Evolutionary conservation across 495 filamentous ascomycete species (phyloP), one percentile per base, ranked within the genome.

Genomic region (Podospora sp.): DNA sequence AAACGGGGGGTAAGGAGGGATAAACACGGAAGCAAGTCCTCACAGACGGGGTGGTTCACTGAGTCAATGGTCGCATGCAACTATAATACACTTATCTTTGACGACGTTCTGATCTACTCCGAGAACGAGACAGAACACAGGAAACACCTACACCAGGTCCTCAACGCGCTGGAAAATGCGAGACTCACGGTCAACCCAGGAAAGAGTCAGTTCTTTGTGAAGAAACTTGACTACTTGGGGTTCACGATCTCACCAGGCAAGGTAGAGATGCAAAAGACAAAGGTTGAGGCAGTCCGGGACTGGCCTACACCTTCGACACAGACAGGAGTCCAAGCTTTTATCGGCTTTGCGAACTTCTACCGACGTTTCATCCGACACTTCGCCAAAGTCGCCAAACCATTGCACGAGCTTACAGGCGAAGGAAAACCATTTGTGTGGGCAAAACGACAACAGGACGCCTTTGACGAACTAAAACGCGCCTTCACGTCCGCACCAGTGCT

Each of bases 331-430:
- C 14, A 20, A 0, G 52, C 65, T 29, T 12, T 65, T 11, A 0
- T 25, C 12, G 33, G 60, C 14, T 72, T 72, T 20, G 18, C 21
- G 4, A 69, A 69, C 26, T 72, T 72, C 21, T 72, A 69, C 18
- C 16, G 51, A 8, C 46, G 51, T 6, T 72, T 72, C 12, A 33
- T 72, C 0, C 0, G 24, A 11, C 25, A 36, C 9, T 69, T 49
- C 18, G 26, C 7, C 4, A 16, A 27, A 5, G n/a, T 72, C 0
- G 26, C 35, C 0, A 18, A 49, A 16, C 67, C 50, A 1, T 18
- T 69, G 1, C 22, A 24, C 14, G 3, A 50, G 0, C 33, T 61
- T 8, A 33, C 29, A 14, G 0, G 24, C 29, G 5, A 60, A 65
- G 33, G 49, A 61, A 24, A 36, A 26, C 6, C 8, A 5, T 67